A percentile compares a stretch with the other conserved stretches of the same genome.
phyloP scores from a whole-genome alignment of 1,284 basidiomycete genomes.

The Coniferiporia weirii region DNA sequence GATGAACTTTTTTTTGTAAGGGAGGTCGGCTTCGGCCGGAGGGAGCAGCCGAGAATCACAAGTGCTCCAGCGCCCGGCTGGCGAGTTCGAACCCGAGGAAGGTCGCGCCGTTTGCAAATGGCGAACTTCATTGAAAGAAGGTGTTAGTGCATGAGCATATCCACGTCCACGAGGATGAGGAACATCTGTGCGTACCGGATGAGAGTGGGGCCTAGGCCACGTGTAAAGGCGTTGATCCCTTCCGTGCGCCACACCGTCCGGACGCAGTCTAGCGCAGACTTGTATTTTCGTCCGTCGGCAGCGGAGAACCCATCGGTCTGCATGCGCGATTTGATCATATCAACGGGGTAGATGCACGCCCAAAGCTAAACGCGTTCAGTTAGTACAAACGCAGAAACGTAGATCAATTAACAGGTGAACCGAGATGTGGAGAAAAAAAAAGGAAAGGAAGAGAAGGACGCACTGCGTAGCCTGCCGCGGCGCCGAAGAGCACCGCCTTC shows the following conservation, averaged over 20 bases:
- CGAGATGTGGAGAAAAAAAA: neutral
- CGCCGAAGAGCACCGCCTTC: slow-evolving; percentile 81
- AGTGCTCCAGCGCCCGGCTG: slow-evolving; percentile 38
- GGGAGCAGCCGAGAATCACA: neutral
- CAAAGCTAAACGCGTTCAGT: slow-evolving; percentile 74
- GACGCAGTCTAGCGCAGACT: slow-evolving; percentile 77
- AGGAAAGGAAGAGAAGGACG: slow-evolving; percentile 26
- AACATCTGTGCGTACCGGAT: slow-evolving; percentile 58
- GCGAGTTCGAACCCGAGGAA: slow-evolving; percentile 92
- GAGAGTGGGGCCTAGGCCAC: slow-evolving; percentile 86
- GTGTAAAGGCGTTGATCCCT: slow-evolving; percentile 81
- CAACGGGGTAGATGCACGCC: slow-evolving; percentile 87
- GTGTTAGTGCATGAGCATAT: neutral
- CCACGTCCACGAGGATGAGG: neutral
- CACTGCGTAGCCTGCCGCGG: slow-evolving; percentile 80
- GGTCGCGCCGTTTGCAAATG: slow-evolving; percentile 88
- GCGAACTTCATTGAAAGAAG: slow-evolving; percentile 47
- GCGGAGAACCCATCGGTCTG: slow-evolving; percentile 88
- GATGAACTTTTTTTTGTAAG: neutral
- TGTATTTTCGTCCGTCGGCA: slow-evolving; percentile 74
- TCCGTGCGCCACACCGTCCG: slow-evolving; percentile 77
- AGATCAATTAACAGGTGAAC: neutral
- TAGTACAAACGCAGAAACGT: slow-evolving; percentile 1
- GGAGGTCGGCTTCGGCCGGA: neutral
- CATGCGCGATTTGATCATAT: slow-evolving; percentile 93